These are phyloP conservation scores for Avicennia marina DNA, from an alignment of 257 asterid genomes.

Conservation along the genomic window DNA sequence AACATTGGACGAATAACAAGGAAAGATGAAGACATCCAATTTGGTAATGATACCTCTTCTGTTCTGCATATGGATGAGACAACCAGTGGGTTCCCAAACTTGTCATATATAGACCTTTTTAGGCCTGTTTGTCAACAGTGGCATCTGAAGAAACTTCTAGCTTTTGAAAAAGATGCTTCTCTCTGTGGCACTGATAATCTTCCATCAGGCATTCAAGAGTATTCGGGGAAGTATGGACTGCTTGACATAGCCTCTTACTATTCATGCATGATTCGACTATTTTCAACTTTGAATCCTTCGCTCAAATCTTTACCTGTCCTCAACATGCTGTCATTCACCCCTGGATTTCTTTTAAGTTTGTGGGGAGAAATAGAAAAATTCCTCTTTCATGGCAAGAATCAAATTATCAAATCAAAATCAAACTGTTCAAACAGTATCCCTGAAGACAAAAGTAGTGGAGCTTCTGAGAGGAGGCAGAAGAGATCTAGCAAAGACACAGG, in stretches of 20 bases:
- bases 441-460: conserved; percentile 36
- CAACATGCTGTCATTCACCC: conserved; percentile 89
- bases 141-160: conserved; percentile 74
- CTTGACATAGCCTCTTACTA: conserved; percentile 64
- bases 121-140: conserved; percentile 72
- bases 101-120: conserved; percentile 65
- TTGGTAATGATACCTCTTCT: conserved; percentile 30
- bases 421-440: conserved; percentile 23
- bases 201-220: conserved; percentile 24
- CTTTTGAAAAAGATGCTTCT: conserved; percentile 36
- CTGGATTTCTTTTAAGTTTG: conserved; percentile 73
- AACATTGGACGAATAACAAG: conserved; percentile 32
- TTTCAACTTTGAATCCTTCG: conserved; percentile 59
- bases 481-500: conserved; percentile 52
- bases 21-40: conserved; percentile 41
- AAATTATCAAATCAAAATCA: conserved; percentile 20
- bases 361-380: conserved; percentile 69
- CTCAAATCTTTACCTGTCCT: conserved; percentile 82
- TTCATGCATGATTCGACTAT: conserved; percentile 76
- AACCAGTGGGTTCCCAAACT: conserved; percentile 43
- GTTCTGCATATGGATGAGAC: conserved; percentile 33
- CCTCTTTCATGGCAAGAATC: conserved; percentile 43
- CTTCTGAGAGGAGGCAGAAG: conserved; percentile 49
- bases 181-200: conserved; percentile 26
- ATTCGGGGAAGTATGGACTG: conserved; percentile 40